Evolutionary conservation across 345 rosid species (phyloP).

Genomic region (Camelina neglecta): DNA sequence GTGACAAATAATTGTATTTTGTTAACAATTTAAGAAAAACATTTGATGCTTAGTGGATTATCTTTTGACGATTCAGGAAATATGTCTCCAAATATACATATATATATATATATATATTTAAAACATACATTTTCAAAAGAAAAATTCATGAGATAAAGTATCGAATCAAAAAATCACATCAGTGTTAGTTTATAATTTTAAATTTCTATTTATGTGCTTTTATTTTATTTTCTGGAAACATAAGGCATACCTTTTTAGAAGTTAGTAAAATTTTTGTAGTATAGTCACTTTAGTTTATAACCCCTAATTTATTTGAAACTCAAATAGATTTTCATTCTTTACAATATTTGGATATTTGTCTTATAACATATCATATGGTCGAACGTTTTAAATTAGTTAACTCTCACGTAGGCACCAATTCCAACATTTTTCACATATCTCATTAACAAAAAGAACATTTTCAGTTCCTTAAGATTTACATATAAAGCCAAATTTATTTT

Average conservation of each 20-base stretch:
- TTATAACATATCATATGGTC: constrained; percentile 7
- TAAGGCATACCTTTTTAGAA: neutral
- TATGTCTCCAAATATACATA: neutral
- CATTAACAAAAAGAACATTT: neutral
- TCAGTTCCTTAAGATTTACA: neutral
- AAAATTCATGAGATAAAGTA: neutral
- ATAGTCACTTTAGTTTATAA: neutral
- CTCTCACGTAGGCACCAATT: constrained; percentile 21
- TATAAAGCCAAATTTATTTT: constrained; percentile 2
- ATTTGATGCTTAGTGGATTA: constrained; percentile 33
- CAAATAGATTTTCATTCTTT: neutral
- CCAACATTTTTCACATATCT: constrained; percentile 1
- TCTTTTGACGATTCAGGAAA: constrained; percentile 24
- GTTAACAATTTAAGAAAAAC: constrained; percentile 3
- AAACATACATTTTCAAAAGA: neutral
- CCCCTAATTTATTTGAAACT: neutral
- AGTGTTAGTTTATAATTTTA: neutral
- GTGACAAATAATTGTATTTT: constrained; percentile 39
- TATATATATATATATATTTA: neutral
- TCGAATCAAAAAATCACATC: neutral
- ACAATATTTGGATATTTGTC: neutral
- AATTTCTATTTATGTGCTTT: neutral
- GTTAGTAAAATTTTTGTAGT: too few relatives aligned
- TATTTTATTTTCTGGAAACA: neutral
- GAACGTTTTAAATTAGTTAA: constrained; percentile 15